Percentiles rank a stretch among this genome's conserved stretches.
Conservation (phyloP, 352 stramenopile species). For the Pythium dissotocum region DNA sequence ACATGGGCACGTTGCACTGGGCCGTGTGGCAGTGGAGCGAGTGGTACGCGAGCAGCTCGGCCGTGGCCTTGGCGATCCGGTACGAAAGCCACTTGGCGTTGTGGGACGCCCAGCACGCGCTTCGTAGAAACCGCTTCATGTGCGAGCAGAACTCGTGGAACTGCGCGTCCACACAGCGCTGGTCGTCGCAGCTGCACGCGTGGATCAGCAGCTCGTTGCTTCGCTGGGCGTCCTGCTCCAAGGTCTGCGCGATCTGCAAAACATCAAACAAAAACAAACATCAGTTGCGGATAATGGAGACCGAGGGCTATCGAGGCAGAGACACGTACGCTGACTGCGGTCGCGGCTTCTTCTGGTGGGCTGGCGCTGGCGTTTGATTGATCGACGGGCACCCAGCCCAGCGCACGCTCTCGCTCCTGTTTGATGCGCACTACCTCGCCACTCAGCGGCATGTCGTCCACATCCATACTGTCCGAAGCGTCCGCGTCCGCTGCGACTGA, state of each 20-base stretch:
- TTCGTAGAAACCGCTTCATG: conserved; percentile 73
- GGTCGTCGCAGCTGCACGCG: conserved; percentile 54
- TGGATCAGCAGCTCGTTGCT: conserved; percentile 62
- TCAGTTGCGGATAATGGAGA: too few relatives aligned
- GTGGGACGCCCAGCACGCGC: conserved; percentile 66
- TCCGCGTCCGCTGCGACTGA: background rate
- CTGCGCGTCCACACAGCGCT: conserved; percentile 37
- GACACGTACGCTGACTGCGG: conserved; percentile 20
- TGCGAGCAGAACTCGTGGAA: conserved; percentile 50
- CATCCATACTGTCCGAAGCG: conserved; percentile 15
- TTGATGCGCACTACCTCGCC: conserved; percentile 12
- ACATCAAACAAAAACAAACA: background rate
- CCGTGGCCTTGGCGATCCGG: conserved; percentile 43
- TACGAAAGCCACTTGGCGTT: conserved; percentile 54
- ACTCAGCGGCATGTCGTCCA: conserved; percentile 18
- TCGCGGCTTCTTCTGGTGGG: conserved; percentile 5
- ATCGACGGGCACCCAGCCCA: background rate
- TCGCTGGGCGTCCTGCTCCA: conserved; percentile 41
- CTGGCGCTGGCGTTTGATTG: too few relatives aligned
- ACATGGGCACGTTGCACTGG: conserved; percentile 31
- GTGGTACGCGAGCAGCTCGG: conserved; percentile 58
- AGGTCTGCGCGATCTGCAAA: conserved; percentile 41
- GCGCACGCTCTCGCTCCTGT: conserved; percentile 6
- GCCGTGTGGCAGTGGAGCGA: conserved; percentile 40
- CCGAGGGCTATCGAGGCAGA: background rate